Evolutionary conservation across 345 rosid species (phyloP).

Genomic region (Theobroma cacao): DNA sequence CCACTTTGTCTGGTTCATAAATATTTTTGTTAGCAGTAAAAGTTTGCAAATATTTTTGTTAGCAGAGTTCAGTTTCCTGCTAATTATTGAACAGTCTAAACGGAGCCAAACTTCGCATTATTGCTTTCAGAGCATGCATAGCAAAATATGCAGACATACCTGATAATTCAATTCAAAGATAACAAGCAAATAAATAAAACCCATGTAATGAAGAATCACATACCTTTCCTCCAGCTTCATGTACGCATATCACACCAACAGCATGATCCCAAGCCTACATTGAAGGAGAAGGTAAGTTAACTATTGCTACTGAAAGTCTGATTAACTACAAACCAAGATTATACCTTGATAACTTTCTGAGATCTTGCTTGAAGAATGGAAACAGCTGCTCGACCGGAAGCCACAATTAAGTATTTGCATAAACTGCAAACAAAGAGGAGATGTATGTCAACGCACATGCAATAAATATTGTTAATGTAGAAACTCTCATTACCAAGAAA

Average conservation of each 20-base stretch:
- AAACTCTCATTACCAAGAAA: not conserved
- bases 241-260: slow-evolving; percentile 81
- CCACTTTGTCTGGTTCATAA: not conserved
- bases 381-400: slow-evolving; percentile 56
- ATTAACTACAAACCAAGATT: not conserved
- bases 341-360: slow-evolving; percentile 41
- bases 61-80: not conserved
- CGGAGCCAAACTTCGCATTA: not conserved
- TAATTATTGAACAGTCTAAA: not conserved
- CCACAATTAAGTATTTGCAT: slow-evolving; percentile 67
- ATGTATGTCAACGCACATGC: slow-evolving; percentile 6
- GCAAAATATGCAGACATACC: not conserved
- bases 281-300: slow-evolving; percentile 13
- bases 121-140: not conserved
- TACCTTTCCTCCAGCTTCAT: slow-evolving; percentile 96
- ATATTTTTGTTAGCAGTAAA: not conserved
- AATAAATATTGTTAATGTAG: not conserved
- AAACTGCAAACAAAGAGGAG: slow-evolving; percentile 36
- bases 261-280: slow-evolving; percentile 95
- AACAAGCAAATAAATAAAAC: not conserved
- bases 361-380: slow-evolving; percentile 37
- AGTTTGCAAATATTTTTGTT: not conserved
- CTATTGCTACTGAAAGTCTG: not conserved
- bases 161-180: not conserved
- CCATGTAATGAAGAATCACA: not conserved